Evolutionary conservation across 768 basidiomycete species (phyloP).

Genomic region (Boletellus sp.): DNA sequence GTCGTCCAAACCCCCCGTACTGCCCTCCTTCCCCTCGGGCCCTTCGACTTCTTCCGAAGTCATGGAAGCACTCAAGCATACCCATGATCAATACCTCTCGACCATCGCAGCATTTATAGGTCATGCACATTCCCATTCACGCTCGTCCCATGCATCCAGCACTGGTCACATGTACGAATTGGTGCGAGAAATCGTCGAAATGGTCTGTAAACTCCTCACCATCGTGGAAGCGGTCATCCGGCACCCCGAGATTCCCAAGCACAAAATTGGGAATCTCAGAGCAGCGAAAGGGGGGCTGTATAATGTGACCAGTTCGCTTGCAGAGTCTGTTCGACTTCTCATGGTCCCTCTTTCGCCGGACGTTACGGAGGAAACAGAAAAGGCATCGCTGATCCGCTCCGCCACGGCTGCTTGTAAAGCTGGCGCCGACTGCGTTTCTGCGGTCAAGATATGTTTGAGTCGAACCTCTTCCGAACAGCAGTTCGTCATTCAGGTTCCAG

Average conservation of each 20-base stretch:
- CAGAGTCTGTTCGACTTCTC: slow-evolving; percentile 80
- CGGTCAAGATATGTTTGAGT: slow-evolving; percentile 79
- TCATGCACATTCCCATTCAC: slow-evolving; percentile 90
- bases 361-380: slow-evolving; percentile 79
- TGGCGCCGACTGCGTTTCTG: slow-evolving; percentile 82
- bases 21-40: slow-evolving; percentile 65
- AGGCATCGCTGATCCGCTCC: slow-evolving; percentile 69
- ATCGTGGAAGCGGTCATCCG: slow-evolving; percentile 87
- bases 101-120: slow-evolving; percentile 97
- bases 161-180: slow-evolving; percentile 94
- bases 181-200: slow-evolving; percentile 91
- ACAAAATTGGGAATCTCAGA: slow-evolving; percentile 63
- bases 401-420: slow-evolving; percentile 86
- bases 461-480: slow-evolving; percentile 58
- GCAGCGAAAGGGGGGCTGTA: slow-evolving; percentile 79
- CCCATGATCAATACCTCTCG: slow-evolving; percentile 88
- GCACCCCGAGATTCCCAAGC: slow-evolving; percentile 63
- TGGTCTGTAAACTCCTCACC: slow-evolving; percentile 85
- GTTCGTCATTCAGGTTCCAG: slow-evolving; percentile 63
- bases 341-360: slow-evolving; percentile 46
- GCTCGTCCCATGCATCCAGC: slow-evolving; percentile 85
- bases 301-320: slow-evolving; percentile 78
- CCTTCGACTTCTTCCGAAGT: slow-evolving; percentile 66
- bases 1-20: slow-evolving; percentile 41
- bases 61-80: slow-evolving; percentile 71